Percentiles rank a stretch among this genome's conserved stretches.
These are phyloP conservation scores for Plantago elongata DNA, from an alignment of 257 asterid genomes.

Conservation along the genomic window DNA sequence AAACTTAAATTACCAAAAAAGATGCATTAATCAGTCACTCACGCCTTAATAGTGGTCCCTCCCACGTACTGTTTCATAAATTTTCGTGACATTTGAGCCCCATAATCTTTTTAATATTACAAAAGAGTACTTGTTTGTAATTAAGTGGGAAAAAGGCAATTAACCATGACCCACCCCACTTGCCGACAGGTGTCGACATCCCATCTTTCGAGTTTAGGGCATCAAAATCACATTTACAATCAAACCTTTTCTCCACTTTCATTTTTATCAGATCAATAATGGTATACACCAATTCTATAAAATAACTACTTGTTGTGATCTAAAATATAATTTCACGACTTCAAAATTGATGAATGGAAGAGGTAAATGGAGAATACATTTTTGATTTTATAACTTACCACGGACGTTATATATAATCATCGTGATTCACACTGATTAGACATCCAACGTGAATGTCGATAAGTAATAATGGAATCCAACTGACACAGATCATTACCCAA, in stretches of 20 bases:
- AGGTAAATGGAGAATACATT: no score
- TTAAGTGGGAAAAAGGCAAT: not conserved
- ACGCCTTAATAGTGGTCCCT: conserved; percentile 12
- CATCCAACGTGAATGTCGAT: no score
- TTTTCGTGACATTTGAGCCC: conserved; percentile 11
- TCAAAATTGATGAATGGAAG: no score
- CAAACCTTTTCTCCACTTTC: not conserved
- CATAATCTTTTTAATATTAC: not conserved
- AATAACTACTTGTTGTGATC: no score
- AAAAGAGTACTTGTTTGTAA: not conserved
- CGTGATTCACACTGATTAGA: no score
- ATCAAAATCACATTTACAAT: not conserved
- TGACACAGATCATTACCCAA: no score
- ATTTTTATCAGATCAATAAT: not conserved
- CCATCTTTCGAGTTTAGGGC: conserved; percentile 2
- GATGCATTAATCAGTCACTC: not conserved
- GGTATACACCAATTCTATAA: no score
- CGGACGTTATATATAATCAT: no score
- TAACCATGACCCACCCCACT: conserved; percentile 2
- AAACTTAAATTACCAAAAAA: not conserved
- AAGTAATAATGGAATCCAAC: no score
- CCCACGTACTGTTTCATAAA: not conserved
- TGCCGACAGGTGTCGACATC: conserved; percentile 16
- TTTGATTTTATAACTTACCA: no score
- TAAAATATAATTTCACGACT: no score